Conservation (phyloP, 257 asterid genomes). For the Plantago ovata region DNA sequence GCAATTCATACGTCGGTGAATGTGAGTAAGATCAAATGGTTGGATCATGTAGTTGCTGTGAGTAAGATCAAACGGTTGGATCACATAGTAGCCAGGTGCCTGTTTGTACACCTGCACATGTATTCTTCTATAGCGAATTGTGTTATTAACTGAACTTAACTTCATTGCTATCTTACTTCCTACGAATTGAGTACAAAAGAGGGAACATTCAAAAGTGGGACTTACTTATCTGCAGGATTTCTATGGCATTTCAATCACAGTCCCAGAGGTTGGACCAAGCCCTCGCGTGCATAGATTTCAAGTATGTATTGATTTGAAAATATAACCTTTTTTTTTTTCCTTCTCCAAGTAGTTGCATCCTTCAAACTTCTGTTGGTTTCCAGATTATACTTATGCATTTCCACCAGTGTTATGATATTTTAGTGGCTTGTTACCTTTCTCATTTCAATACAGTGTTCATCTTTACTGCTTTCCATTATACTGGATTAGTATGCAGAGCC, state of each 20-base stretch:
- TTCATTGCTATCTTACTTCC: neutral
- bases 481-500: too few relatives aligned
- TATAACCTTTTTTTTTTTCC: constrained; percentile 7
- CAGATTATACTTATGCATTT: neutral
- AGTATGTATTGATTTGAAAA: constrained; percentile 40
- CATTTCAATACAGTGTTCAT: too few relatives aligned
- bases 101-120: neutral
- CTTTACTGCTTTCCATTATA: too few relatives aligned
- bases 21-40: constrained; percentile 17
- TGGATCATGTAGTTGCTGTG: constrained; percentile 19
- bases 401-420: too few relatives aligned
- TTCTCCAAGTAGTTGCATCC: constrained; percentile 14
- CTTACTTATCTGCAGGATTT: constrained; percentile 47
- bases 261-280: constrained; percentile 59
- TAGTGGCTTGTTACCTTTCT: too few relatives aligned
- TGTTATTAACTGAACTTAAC: constrained; percentile 5
- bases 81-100: constrained; percentile 10
- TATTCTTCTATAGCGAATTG: constrained; percentile 8
- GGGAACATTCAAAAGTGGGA: constrained; percentile 8
- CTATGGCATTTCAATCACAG: constrained; percentile 51
- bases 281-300: constrained; percentile 69
- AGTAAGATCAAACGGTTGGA: constrained; percentile 16
- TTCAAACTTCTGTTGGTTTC: constrained; percentile 2
- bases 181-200: constrained; percentile 10
- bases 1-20: neutral